Evolutionary conservation across 163 green algal species (phyloP).

Genomic region (Prototheca wickerhamii): DNA sequence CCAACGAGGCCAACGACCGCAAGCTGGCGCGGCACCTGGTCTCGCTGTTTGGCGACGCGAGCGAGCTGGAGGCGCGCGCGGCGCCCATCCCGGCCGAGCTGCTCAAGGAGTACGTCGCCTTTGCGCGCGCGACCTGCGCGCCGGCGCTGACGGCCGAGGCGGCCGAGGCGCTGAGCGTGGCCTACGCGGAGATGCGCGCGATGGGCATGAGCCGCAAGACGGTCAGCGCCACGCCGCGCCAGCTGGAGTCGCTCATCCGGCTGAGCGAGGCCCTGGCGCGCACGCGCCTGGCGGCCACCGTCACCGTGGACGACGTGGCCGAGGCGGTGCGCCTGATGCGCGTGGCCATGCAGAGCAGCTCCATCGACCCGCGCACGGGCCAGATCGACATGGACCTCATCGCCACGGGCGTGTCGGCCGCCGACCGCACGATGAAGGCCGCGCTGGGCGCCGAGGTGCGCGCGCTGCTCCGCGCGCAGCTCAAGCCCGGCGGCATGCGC

Average conservation of each 20-base stretch:
- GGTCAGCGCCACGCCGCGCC: constrained; percentile 89
- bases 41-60: constrained; percentile 39
- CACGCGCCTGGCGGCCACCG: constrained; percentile 60
- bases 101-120: constrained; percentile 87
- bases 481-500: constrained; percentile 12
- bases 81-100: constrained; percentile 55
- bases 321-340: constrained; percentile 70
- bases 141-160: constrained; percentile 67
- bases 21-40: constrained; percentile 70
- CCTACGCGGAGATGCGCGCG: constrained; percentile 66
- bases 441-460: constrained; percentile 30
- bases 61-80: neutral
- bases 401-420: constrained; percentile 61
- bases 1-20: constrained; percentile 56
- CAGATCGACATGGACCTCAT: constrained; percentile 82
- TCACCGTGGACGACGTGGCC: constrained; percentile 44
- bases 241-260: constrained; percentile 94
- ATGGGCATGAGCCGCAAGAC: constrained; percentile 53
- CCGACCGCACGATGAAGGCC: constrained; percentile 28
- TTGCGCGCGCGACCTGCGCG: constrained; percentile 57
- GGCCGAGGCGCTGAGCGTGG: constrained; percentile 58
- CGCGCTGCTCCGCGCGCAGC: constrained; percentile 17
- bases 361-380: constrained; percentile 63
- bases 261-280: constrained; percentile 72
- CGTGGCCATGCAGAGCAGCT: constrained; percentile 66